Percentiles rank a stretch among this genome's conserved stretches.
Evolutionary conservation across 75 land plant genomes (phyloP).

Genomic region (Sequoia sempervirens): DNA sequence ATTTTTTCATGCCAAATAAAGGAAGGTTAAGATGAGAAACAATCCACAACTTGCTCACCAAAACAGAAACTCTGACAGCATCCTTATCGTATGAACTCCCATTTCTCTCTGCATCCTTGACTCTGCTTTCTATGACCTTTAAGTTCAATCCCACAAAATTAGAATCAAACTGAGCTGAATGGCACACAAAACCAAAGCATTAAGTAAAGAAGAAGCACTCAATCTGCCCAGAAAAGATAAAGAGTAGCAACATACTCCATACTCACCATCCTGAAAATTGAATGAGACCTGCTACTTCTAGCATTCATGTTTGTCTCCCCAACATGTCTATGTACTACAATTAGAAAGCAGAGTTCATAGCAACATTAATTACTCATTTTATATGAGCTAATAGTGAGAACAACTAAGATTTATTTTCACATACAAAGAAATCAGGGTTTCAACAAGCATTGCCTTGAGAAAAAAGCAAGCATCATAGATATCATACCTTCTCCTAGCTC

Average conservation of each 20-base stretch:
- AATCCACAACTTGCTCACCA: slow-evolving; percentile 49
- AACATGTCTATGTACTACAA: slow-evolving; percentile 85
- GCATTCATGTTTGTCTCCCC: slow-evolving; percentile 96
- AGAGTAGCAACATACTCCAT: not conserved
- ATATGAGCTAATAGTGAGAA: not conserved
- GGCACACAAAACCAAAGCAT: not conserved
- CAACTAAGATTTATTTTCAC: not conserved
- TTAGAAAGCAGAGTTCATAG: not conserved
- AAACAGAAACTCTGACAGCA: slow-evolving; percentile 92
- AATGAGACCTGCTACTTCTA: slow-evolving; percentile 95
- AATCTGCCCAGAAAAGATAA: not conserved
- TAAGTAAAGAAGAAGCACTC: not conserved
- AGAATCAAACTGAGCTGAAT: not conserved
- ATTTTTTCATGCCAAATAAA: not conserved
- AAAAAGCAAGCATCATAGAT: not conserved
- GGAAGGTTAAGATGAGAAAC: not conserved
- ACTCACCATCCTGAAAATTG: slow-evolving; percentile 95
- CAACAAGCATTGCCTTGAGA: not conserved
- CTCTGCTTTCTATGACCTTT: slow-evolving; percentile 97
- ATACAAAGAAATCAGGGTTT: not conserved
- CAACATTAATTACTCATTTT: not conserved
- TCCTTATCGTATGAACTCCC: slow-evolving; percentile 37
- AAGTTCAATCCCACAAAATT: slow-evolving; percentile 5
- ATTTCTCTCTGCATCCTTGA: slow-evolving; percentile 32
- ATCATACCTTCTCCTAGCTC: slow-evolving; percentile 83